phyloP scores from a whole-genome alignment of 2,329 filamentous ascomycete species.

The Aspergillus arachidicola region DNA sequence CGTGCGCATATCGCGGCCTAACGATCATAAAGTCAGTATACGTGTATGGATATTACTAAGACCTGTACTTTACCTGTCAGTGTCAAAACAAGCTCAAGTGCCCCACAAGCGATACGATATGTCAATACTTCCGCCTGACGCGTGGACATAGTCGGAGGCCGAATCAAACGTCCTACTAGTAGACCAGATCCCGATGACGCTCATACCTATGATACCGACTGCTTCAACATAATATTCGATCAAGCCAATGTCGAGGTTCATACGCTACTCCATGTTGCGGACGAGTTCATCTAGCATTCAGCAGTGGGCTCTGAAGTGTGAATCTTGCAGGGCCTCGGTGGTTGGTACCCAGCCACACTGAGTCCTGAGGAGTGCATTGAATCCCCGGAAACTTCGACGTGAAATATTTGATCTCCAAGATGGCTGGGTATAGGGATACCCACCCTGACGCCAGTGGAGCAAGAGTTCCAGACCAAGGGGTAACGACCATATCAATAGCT shows the following conservation, averaged over 20 bases:
- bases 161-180: neutral
- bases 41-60: slow-evolving; percentile 10
- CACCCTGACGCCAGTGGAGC: neutral
- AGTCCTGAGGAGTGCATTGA: neutral
- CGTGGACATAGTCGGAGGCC: neutral
- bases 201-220: slow-evolving; percentile 3
- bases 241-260: neutral
- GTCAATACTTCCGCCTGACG: neutral
- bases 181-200: slow-evolving; percentile 7
- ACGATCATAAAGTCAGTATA: neutral
- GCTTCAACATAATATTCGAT: slow-evolving; percentile 4
- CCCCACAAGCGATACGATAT: slow-evolving; percentile 6
- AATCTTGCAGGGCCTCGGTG: neutral
- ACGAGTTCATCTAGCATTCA: slow-evolving; percentile 1
- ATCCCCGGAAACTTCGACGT: too few species aligned
- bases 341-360: slow-evolving; percentile 6
- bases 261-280: neutral
- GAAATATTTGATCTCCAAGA: neutral
- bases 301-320: neutral
- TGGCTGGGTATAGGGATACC: neutral
- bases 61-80: slow-evolving; percentile 1
- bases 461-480: too few species aligned
- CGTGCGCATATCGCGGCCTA: slow-evolving; percentile 5
- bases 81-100: neutral
- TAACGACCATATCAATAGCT: too few species aligned